Percentiles rank a stretch among this genome's conserved stretches.
Conservation (phyloP, 108 stramenopile genomes). For the Skeletonema costatum region DNA sequence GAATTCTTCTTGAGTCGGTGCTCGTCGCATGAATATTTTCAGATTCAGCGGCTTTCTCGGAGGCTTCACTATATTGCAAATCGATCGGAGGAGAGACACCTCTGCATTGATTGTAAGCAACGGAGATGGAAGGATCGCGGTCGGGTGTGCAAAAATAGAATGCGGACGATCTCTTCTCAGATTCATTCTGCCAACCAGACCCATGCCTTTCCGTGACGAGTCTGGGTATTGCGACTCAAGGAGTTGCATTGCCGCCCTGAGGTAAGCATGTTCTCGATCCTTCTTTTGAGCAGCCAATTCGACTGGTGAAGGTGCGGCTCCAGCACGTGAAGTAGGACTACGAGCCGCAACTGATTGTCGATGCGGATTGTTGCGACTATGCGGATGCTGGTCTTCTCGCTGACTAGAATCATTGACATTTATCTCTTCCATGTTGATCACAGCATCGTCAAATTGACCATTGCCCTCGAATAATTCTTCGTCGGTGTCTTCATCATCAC, state of each 20-base stretch:
- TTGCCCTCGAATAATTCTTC: conserved; percentile 9
- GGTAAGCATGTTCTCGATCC: conserved; percentile 54
- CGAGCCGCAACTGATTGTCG: conserved; percentile 11
- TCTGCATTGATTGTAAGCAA: conserved; percentile 53
- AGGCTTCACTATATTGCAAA: conserved; percentile 74
- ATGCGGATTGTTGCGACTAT: conserved; percentile 32
- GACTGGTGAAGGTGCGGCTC: neutral
- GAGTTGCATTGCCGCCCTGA: conserved; percentile 68
- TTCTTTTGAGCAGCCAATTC: conserved; percentile 18
- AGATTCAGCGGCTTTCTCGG: conserved; percentile 79
- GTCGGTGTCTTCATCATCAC: conserved; percentile 33
- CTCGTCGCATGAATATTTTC: conserved; percentile 79
- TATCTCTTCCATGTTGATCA: conserved; percentile 42
- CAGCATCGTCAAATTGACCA: conserved; percentile 46
- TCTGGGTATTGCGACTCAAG: conserved; percentile 53
- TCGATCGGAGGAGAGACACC: conserved; percentile 51
- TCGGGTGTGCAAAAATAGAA: conserved; percentile 15
- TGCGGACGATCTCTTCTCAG: conserved; percentile 7
- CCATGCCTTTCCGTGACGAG: conserved; percentile 1
- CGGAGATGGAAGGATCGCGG: conserved; percentile 14
- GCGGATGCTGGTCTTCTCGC: conserved; percentile 4
- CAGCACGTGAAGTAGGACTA: conserved; percentile 7
- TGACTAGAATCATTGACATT: conserved; percentile 5
- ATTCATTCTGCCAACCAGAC: neutral
- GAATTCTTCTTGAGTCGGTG: conserved; percentile 90